Percentiles rank a stretch among this genome's conserved stretches.
Conservation (phyloP, 2,329 filamentous ascomycete genomes). For the Ophiostoma piceae region DNA sequence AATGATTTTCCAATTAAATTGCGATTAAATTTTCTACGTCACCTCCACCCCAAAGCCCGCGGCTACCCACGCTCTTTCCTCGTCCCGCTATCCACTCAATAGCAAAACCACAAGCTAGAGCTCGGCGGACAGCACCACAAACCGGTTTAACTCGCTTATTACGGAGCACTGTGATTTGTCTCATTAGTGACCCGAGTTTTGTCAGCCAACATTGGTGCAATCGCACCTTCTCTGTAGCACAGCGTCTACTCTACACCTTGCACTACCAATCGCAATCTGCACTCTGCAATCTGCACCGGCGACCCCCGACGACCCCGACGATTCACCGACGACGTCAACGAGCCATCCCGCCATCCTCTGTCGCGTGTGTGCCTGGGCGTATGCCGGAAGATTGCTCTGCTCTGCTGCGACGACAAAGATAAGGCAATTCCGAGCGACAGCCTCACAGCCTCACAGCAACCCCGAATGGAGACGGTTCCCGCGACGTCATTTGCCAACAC, state of each 20-base stretch:
- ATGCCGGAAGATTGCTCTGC: constrained; percentile 18
- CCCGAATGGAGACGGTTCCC: constrained; percentile 1
- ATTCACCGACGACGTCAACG: neutral
- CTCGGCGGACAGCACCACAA: no score
- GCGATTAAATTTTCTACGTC: neutral
- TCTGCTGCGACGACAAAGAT: constrained; percentile 12
- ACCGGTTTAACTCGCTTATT: neutral
- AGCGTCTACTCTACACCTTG: neutral
- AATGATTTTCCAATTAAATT: neutral
- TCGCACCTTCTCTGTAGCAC: neutral
- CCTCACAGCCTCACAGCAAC: neutral
- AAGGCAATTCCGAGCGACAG: neutral
- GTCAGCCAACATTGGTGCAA: neutral
- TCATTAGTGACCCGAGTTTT: neutral
- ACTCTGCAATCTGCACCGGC: neutral
- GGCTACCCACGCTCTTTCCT: neutral
- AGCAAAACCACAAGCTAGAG: neutral
- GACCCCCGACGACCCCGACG: constrained; percentile 5
- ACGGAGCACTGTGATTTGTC: constrained; percentile 1
- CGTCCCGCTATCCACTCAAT: constrained; percentile 1
- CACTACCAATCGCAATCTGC: neutral
- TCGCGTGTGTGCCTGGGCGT: constrained; percentile 19
- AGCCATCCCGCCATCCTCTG: neutral
- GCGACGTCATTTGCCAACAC: constrained; percentile 2
- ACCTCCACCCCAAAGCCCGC: neutral